A percentile compares a stretch with the other conserved stretches of the same genome.
Conservation (phyloP, 2,329 filamentous ascomycete species). For the Neofusicoccum cordaticola region DNA sequence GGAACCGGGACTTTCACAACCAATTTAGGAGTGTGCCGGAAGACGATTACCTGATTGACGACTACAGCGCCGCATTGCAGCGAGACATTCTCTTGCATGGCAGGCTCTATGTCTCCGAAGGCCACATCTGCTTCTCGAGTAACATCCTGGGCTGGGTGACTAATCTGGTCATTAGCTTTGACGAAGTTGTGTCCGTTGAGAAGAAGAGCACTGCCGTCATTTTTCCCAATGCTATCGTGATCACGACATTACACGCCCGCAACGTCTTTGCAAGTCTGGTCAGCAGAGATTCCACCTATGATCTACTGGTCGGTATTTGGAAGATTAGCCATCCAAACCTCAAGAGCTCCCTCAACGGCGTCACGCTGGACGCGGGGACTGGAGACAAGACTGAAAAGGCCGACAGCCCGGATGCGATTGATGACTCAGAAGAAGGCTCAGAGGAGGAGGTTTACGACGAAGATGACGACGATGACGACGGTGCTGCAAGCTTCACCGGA, state of each 20-base stretch:
- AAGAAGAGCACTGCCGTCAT: constrained; percentile 93
- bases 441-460: constrained; percentile 78
- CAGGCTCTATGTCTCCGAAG: constrained; percentile 91
- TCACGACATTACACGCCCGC: constrained; percentile 90
- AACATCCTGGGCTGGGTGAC: constrained; percentile 99
- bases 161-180: constrained; percentile 95
- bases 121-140: constrained; percentile 96
- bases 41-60: constrained; percentile 96
- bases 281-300: constrained; percentile 92
- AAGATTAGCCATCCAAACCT: constrained; percentile 91
- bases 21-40: constrained; percentile 96
- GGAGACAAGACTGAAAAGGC: constrained; percentile 91
- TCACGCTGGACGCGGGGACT: constrained; percentile 71
- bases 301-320: constrained; percentile 97
- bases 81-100: constrained; percentile 94
- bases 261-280: constrained; percentile 96
- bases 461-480: constrained; percentile 71
- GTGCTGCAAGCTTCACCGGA: constrained; percentile 61
- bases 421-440: constrained; percentile 59
- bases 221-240: constrained; percentile 96
- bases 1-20: constrained; percentile 91
- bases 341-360: constrained; percentile 86
- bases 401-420: constrained; percentile 44
- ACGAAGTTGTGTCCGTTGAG: constrained; percentile 94
- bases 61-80: constrained; percentile 95